phyloP scores from a whole-genome alignment of 2,329 filamentous ascomycete species.

The Penicillium thymicola region DNA sequence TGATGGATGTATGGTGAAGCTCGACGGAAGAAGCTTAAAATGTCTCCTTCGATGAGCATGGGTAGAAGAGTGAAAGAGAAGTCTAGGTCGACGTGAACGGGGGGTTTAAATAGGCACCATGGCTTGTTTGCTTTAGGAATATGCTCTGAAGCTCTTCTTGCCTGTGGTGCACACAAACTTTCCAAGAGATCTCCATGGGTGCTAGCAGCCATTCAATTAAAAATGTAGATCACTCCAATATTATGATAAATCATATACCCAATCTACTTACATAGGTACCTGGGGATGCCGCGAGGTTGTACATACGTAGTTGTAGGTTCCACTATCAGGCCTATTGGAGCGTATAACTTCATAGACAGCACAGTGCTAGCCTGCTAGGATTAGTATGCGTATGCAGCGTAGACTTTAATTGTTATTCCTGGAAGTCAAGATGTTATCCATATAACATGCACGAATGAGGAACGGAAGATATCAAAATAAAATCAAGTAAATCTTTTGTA shows the following conservation, averaged over 20 bases:
- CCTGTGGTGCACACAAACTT: background rate
- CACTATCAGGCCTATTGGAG: background rate
- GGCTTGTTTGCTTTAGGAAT: background rate
- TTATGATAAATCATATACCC: background rate
- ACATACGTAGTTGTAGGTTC: background rate
- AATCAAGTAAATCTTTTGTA: background rate
- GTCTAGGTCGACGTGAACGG: background rate
- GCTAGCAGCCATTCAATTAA: background rate
- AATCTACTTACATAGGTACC: background rate
- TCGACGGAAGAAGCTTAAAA: background rate
- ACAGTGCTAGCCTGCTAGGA: background rate
- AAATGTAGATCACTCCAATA: background rate
- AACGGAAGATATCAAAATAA: background rate
- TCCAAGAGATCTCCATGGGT: background rate
- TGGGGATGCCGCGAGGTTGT: background rate
- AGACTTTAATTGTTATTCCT: background rate
- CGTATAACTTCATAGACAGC: background rate
- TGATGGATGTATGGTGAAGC: background rate
- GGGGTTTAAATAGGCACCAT: background rate
- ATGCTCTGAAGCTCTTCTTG: background rate
- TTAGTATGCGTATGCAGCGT: background rate
- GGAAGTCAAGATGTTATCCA: background rate
- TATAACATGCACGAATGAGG: background rate
- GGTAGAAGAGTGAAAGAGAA: background rate
- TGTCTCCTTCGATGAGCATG: background rate